A percentile compares a stretch with the other conserved stretches of the same genome.
These are phyloP conservation scores for Leptographium flavum DNA, from an alignment of 2,329 filamentous ascomycete genomes.

Conservation along the genomic window DNA sequence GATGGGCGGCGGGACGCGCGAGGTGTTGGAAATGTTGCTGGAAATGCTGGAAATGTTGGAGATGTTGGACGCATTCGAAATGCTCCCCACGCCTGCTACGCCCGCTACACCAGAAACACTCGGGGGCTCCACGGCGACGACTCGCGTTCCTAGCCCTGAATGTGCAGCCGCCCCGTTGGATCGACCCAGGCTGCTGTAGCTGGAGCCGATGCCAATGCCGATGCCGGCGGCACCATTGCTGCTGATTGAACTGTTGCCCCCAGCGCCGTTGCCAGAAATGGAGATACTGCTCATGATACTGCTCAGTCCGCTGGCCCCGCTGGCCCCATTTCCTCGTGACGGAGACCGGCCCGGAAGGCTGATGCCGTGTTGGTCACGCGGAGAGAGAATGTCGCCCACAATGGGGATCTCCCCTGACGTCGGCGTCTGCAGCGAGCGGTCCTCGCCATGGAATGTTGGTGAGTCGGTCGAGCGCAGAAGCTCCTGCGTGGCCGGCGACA, in stretches of 20 bases:
- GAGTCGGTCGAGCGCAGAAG: conserved; percentile 53
- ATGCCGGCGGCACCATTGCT: neutral
- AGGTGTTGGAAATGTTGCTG: too few species aligned
- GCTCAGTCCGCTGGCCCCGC: conserved; percentile 13
- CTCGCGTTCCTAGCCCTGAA: conserved; percentile 38
- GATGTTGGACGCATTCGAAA: too few species aligned
- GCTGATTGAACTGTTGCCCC: neutral
- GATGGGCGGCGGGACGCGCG: conserved; percentile 24
- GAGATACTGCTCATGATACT: conserved; percentile 13
- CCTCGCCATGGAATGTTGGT: conserved; percentile 34
- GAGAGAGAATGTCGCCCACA: conserved; percentile 40
- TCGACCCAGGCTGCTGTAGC: conserved; percentile 28
- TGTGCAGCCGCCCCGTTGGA: conserved; percentile 29
- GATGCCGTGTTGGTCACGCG: conserved; percentile 29
- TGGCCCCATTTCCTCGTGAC: too few species aligned
- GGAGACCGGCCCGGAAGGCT: conserved; percentile 35
- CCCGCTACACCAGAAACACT: too few species aligned
- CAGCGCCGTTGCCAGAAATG: neutral
- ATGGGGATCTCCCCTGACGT: conserved; percentile 63
- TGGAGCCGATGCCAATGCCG: conserved; percentile 7
- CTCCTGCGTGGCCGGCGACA: conserved; percentile 65
- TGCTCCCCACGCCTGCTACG: too few species aligned
- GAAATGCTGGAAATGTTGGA: too few species aligned
- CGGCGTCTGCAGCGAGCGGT: conserved; percentile 41
- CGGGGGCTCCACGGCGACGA: conserved; percentile 12